Evolutionary conservation across 352 stramenopile genomes (phyloP).

Genomic region (Phytophthora foliorum): DNA sequence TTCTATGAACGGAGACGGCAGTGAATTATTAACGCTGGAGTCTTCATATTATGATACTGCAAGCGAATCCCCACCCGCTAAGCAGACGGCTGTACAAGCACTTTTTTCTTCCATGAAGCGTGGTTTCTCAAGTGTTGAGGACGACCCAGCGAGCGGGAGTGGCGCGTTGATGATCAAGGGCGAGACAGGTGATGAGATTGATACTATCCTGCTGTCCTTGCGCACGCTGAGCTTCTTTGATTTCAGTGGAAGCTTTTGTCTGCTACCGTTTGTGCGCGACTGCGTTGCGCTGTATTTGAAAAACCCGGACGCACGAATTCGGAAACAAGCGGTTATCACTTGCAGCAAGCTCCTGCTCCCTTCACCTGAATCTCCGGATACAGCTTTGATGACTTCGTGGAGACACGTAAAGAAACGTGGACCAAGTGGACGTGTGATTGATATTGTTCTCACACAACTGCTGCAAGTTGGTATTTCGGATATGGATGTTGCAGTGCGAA

Average conservation of each 20-base stretch:
- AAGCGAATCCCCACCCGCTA: constrained; percentile 40
- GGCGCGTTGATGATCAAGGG: constrained; percentile 71
- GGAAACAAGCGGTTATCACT: constrained; percentile 91
- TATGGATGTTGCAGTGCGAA: constrained; percentile 90
- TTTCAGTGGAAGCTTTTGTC: constrained; percentile 92
- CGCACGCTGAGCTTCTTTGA: constrained; percentile 95
- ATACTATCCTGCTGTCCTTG: constrained; percentile 92
- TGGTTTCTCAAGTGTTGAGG: constrained; percentile 50
- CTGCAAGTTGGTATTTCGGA: constrained; percentile 95
- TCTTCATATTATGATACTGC: constrained; percentile 38
- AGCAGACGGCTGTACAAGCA: constrained; percentile 71
- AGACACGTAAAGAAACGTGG: constrained; percentile 79
- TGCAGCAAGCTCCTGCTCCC: constrained; percentile 82
- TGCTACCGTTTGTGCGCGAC: constrained; percentile 96
- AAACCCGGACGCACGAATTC: constrained; percentile 90
- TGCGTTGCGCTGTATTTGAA: constrained; percentile 94
- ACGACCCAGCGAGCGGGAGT: constrained; percentile 30
- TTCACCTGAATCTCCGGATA: constrained; percentile 33
- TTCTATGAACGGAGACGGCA: constrained; percentile 20
- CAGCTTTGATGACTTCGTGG: constrained; percentile 51
- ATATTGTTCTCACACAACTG: constrained; percentile 94
- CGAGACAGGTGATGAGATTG: constrained; percentile 80
- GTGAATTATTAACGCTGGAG: constrained; percentile 37
- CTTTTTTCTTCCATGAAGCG: constrained; percentile 81
- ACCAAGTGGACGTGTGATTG: constrained; percentile 91